These are phyloP conservation scores for Apiospora pterosperma DNA, from an alignment of 2,329 filamentous ascomycete species.

Conservation along the genomic window DNA sequence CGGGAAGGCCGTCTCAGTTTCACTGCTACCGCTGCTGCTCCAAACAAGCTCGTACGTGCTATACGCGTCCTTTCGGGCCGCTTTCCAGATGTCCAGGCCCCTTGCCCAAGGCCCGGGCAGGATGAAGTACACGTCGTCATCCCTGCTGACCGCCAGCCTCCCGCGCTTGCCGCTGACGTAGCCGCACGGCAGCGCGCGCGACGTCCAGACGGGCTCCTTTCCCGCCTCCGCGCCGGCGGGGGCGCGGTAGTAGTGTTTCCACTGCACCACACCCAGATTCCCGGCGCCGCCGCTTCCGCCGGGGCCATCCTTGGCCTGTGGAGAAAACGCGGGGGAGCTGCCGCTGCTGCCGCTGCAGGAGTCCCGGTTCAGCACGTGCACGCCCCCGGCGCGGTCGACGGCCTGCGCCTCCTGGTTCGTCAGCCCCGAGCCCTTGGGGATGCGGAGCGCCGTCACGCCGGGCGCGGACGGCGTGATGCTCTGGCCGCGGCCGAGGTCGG, in stretches of 20 bases:
- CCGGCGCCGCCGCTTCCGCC: neutral
- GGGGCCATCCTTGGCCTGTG: conserved; percentile 22
- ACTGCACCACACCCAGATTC: conserved; percentile 22
- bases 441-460: conserved; percentile 40
- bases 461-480: conserved; percentile 36
- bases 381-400: conserved; percentile 39
- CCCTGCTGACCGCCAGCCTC: conserved; percentile 29
- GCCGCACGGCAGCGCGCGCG: conserved; percentile 27
- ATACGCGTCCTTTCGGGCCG: conserved; percentile 25
- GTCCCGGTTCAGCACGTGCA: conserved; percentile 48
- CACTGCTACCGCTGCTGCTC: conserved; percentile 21
- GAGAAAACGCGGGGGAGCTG: too few species aligned
- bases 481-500: conserved; percentile 29
- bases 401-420: conserved; percentile 49
- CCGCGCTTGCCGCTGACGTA: conserved; percentile 31
- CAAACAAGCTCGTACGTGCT: conserved; percentile 32
- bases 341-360: too few species aligned
- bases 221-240: conserved; percentile 19
- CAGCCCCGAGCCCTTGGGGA: conserved; percentile 43
- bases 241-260: conserved; percentile 38
- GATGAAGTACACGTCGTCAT: conserved; percentile 33
- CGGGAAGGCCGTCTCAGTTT: conserved; percentile 13
- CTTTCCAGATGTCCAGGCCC: conserved; percentile 28
- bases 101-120: conserved; percentile 29
- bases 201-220: conserved; percentile 31